Base-by-base conservation (phyloP, 169 alveolate genomes). In the Plasmodium fragile region DNA sequence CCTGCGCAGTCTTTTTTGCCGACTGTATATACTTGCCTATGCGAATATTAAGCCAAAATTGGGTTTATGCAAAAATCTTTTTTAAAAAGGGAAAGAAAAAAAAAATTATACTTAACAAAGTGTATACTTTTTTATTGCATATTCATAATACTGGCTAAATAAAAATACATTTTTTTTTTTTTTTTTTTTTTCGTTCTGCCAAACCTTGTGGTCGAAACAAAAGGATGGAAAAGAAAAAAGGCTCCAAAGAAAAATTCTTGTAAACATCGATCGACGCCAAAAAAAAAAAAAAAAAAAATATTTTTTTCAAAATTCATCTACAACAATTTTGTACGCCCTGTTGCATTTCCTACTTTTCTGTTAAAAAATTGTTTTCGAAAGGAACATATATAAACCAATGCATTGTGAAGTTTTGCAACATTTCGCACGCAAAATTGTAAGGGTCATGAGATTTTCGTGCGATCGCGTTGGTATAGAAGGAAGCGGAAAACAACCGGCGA, bases 241-340 rank as follows among this genome's bases (percentile, higher is more conserved):
- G 39, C 36, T 65, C 36, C 30, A 22, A 18, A 13, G 75, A 22
- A 65, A 18, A 6, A 49, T 49, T 65, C 36, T 65, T 65, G 5
- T 5, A 28, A 8, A 18, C n/a, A 22, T 65, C 30, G 41, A 65
- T 65, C 75, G 75, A 65, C 36, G 32, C 59, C 22, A 8, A 25
- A 25, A 65, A 65, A 65, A 65, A 65, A 28, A 3, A 8, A 8
- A 25, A 25, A 65, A 65, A 65, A 65, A 65, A 28, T 11, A 8
- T 65, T 22, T 22, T 28, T 65, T 4, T 34, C 5, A 65, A 65
- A 65, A 65, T 18, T 65, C 36, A 65, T 25, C 75, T 28, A 65
- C 75, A 59, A 59, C 73, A 65, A 65, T 65, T 65, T 65, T 25
- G 75, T 65, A 65, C 75, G 75, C 13, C 41, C 30, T 65, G 75